These are phyloP conservation scores for Casaregolazyma lundiana DNA, from an alignment of 1,139 yeast genomes.

Conservation along the genomic window DNA sequence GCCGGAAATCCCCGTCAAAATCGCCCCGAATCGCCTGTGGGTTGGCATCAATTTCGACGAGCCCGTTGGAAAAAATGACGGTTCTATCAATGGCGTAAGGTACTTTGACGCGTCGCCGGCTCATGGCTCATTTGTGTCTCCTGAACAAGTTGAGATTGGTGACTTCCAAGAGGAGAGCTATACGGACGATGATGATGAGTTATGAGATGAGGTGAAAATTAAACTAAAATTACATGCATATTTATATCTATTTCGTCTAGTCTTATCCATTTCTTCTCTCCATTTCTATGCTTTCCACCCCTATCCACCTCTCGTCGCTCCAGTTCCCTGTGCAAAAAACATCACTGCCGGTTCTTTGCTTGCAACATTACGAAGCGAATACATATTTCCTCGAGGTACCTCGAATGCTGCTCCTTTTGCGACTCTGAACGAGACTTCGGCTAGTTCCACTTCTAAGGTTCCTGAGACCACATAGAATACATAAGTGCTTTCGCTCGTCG, in stretches of 20 bases:
- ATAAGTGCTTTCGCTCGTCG: constrained; percentile 64
- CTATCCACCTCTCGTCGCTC: constrained; percentile 21
- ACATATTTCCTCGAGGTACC: constrained; percentile 71
- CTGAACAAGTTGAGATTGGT: constrained; percentile 35
- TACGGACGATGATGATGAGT: constrained; percentile 21
- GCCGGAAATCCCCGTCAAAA: constrained; percentile 47
- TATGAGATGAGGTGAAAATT: too few species aligned
- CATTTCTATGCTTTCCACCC: too few species aligned
- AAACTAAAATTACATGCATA: not conserved
- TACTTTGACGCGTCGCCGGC: constrained; percentile 54
- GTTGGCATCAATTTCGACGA: constrained; percentile 67
- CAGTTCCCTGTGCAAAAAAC: constrained; percentile 73
- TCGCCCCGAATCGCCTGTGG: constrained; percentile 45
- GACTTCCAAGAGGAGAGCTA: constrained; percentile 32
- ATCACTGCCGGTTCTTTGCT: constrained; percentile 56
- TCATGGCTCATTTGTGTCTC: constrained; percentile 50
- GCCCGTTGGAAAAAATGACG: constrained; percentile 74
- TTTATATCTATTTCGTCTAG: too few species aligned
- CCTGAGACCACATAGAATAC: constrained; percentile 76
- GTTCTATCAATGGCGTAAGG: constrained; percentile 57
- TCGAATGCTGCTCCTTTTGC: constrained; percentile 75
- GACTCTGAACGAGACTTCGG: constrained; percentile 56
- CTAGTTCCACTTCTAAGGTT: constrained; percentile 59
- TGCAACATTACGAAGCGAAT: constrained; percentile 51
- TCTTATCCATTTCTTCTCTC: too few species aligned